phyloP scores from a whole-genome alignment of 2,329 filamentous ascomycete species.

The Hypoxylon sp. region DNA sequence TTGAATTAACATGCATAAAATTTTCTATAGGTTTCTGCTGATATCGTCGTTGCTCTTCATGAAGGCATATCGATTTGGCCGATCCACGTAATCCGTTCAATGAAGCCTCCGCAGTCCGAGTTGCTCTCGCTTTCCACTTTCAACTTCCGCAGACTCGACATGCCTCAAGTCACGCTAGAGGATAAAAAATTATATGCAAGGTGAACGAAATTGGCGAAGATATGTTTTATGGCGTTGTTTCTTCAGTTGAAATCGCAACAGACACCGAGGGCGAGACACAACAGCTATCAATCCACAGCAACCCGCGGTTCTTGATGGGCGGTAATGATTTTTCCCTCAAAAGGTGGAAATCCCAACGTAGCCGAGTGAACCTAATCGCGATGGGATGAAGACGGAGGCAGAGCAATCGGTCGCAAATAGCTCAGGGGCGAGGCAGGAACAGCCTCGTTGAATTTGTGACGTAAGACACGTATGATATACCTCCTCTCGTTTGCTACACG shows the following conservation, averaged over 20 bases:
- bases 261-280: neutral
- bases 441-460: slow-evolving; percentile 7
- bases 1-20: neutral
- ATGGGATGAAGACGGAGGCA: neutral
- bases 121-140: neutral
- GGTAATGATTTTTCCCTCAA: neutral
- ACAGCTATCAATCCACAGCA: neutral
- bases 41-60: neutral
- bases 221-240: neutral
- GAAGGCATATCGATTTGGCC: neutral
- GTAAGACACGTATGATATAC: neutral
- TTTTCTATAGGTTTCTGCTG: neutral
- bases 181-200: too few species aligned
- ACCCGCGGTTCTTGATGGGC: too few species aligned
- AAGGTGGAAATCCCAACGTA: neutral
- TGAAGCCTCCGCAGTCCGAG: neutral
- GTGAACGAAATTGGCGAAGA: neutral
- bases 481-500: neutral
- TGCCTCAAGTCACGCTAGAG: too few species aligned
- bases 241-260: neutral
- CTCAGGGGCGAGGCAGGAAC: slow-evolving; percentile 1
- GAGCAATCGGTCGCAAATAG: neutral
- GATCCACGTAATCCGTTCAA: neutral
- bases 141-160: neutral
- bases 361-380: neutral